phyloP scores from a whole-genome alignment of 2,329 filamentous ascomycete species.

The Penicillium hordei region DNA sequence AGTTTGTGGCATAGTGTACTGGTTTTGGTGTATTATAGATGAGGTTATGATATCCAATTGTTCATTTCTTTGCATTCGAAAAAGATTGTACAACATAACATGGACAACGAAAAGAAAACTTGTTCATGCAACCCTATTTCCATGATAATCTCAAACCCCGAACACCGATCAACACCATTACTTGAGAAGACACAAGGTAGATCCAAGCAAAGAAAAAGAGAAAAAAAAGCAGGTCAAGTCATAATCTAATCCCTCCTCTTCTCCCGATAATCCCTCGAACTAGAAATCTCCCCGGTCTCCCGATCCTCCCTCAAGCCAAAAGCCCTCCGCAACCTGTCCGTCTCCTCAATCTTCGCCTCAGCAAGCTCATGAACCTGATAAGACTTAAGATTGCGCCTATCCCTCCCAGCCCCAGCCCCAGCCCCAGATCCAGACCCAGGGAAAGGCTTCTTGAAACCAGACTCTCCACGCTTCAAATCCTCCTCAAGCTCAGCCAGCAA shows the following conservation, averaged over 20 bases:
- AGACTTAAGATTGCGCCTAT: conserved; percentile 66
- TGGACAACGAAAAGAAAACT: not conserved
- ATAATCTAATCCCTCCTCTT: conserved; percentile 13
- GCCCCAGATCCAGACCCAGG: conserved; percentile 3
- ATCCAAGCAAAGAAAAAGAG: too few relatives aligned
- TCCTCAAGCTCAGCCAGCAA: conserved; percentile 59
- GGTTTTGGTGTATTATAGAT: conserved; percentile 24
- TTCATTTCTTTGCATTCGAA: conserved; percentile 1
- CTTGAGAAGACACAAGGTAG: not conserved
- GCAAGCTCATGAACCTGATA: conserved; percentile 97
- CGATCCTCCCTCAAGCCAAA: conserved; percentile 87
- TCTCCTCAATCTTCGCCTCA: conserved; percentile 94
- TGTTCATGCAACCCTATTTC: conserved; percentile 1
- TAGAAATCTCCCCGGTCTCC: conserved; percentile 67
- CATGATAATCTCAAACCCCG: not conserved
- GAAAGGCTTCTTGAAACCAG: conserved; percentile 27
- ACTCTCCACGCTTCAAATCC: conserved; percentile 25
- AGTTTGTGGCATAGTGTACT: conserved; percentile 38
- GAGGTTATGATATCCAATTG: conserved; percentile 26
- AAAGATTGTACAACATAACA: not conserved
- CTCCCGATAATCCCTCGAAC: conserved; percentile 23
- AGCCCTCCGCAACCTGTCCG: conserved; percentile 79
- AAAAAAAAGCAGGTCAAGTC: not conserved
- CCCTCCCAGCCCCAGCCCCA: conserved; percentile 16
- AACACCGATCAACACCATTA: not conserved